Evolutionary conservation across 108 stramenopile genomes (phyloP).

Genomic region (Cyclostephanos tholiformis): DNA sequence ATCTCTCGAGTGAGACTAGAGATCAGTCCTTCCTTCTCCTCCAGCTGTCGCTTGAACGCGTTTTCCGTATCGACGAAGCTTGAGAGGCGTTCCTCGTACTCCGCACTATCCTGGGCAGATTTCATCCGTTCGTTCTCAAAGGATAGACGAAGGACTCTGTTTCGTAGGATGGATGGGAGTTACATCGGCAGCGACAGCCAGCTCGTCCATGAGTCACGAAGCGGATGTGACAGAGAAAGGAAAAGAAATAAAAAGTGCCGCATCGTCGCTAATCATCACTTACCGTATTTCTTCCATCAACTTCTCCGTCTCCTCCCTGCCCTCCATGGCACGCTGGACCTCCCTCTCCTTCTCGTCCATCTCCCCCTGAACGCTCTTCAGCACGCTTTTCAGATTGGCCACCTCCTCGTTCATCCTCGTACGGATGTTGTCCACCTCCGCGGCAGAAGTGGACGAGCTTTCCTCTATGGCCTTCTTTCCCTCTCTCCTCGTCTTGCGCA

Average conservation of each 20-base stretch:
- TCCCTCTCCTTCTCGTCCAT: conserved; percentile 33
- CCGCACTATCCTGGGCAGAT: conserved; percentile 9
- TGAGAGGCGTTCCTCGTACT: conserved; percentile 27
- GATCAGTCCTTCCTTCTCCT: conserved; percentile 32
- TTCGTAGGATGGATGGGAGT: no score
- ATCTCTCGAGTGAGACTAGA: conserved; percentile 19
- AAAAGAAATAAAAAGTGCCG: background rate
- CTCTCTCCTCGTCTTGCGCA: conserved; percentile 32
- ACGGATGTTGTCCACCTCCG: conserved; percentile 30
- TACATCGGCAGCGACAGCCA: background rate
- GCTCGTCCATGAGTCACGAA: background rate
- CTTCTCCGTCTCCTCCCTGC: conserved; percentile 24
- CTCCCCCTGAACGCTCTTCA: conserved; percentile 36
- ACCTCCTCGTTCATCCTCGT: conserved; percentile 44
- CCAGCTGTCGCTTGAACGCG: conserved; percentile 19
- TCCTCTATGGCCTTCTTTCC: background rate
- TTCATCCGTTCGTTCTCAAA: conserved; percentile 31
- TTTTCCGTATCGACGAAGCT: conserved; percentile 28
- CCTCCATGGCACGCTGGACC: conserved; percentile 16
- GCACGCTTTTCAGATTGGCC: conserved; percentile 35
- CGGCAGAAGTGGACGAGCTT: conserved; percentile 1
- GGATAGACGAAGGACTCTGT: conserved; percentile 28
- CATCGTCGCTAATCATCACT: conserved; percentile 4
- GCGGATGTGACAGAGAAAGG: conserved; percentile 3
- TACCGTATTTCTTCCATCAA: conserved; percentile 43